Evolutionary conservation across 768 basidiomycete genomes (phyloP).

Genomic region (Boletus subparvulus): DNA sequence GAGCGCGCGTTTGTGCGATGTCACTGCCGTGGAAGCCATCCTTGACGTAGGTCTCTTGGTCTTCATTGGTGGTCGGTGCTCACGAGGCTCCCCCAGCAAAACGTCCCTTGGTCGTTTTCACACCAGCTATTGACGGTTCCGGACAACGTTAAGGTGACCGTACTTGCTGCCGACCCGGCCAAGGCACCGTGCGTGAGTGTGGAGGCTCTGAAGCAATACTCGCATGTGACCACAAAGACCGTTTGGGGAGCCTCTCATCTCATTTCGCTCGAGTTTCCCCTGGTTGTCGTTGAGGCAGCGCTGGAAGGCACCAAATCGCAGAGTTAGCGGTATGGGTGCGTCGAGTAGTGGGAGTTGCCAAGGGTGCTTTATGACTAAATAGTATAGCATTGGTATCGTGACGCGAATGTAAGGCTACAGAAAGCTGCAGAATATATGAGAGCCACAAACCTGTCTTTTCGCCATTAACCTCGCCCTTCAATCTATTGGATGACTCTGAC

Average conservation of each 20-base stretch:
- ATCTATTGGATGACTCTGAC: constrained; percentile 47
- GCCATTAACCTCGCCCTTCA: neutral
- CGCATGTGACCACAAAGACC: neutral
- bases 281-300: constrained; percentile 9
- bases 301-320: neutral
- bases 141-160: constrained; percentile 6
- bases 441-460: too few relatives aligned
- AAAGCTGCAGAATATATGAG: neutral
- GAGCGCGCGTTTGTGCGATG: neutral
- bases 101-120: constrained; percentile 17
- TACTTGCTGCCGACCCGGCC: constrained; percentile 13
- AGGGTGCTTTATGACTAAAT: neutral
- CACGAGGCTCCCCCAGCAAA: constrained; percentile 13
- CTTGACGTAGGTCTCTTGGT: constrained; percentile 5
- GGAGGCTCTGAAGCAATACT: constrained; percentile 2
- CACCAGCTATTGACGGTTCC: constrained; percentile 4
- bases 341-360: too few relatives aligned
- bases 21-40: neutral
- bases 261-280: constrained; percentile 11
- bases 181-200: neutral
- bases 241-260: constrained; percentile 11
- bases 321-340: neutral
- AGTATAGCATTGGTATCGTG: neutral
- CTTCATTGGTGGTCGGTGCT: neutral
- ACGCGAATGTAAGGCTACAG: too few relatives aligned